phyloP scores from a whole-genome alignment of 73 alveolate species.

The Uronychia binucleata region DNA sequence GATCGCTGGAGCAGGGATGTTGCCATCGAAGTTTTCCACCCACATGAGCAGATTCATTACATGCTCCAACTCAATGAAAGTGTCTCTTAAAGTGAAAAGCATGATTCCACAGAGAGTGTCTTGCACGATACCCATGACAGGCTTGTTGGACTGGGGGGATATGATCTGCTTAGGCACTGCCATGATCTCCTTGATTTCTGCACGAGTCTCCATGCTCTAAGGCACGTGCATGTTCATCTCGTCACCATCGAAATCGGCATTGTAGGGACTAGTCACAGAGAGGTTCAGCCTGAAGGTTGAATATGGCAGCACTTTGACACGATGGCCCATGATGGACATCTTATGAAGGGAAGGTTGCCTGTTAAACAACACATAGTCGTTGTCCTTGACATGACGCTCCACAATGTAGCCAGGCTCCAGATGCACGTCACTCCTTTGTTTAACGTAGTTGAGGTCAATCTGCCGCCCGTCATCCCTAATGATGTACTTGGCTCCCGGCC shows the following conservation, averaged over 20 bases:
- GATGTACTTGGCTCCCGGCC: constrained; percentile 98
- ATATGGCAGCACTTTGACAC: constrained; percentile 99
- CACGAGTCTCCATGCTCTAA: constrained; percentile 94
- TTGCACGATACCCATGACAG: constrained; percentile 99
- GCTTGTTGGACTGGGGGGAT: constrained; percentile 98
- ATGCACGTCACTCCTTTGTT: constrained; percentile 81
- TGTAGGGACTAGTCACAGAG: constrained; percentile 99
- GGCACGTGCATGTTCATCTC: constrained; percentile 99
- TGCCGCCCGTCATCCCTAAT: constrained; percentile 85
- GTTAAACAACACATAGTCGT: constrained; percentile 98
- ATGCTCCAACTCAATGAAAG: constrained; percentile 86
- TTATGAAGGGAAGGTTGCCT: constrained; percentile 99
- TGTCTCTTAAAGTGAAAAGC: constrained; percentile 95
- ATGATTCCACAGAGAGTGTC: constrained; percentile 96
- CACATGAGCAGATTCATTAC: constrained; percentile 98
- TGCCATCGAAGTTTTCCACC: constrained; percentile 95
- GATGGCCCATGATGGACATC: constrained; percentile 99
- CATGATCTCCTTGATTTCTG: constrained; percentile 96
- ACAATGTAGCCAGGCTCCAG: constrained; percentile 93
- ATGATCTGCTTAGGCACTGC: constrained; percentile 97
- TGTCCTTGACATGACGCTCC: constrained; percentile 98
- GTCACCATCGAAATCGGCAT: constrained; percentile 99
- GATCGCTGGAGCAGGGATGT: constrained; percentile 98
- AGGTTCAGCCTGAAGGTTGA: constrained; percentile 99
- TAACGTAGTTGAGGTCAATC: constrained; percentile 82